Base-by-base conservation (phyloP, 371 early-diverging fungal species). In the Syncephalis plumigaleata region DNA sequence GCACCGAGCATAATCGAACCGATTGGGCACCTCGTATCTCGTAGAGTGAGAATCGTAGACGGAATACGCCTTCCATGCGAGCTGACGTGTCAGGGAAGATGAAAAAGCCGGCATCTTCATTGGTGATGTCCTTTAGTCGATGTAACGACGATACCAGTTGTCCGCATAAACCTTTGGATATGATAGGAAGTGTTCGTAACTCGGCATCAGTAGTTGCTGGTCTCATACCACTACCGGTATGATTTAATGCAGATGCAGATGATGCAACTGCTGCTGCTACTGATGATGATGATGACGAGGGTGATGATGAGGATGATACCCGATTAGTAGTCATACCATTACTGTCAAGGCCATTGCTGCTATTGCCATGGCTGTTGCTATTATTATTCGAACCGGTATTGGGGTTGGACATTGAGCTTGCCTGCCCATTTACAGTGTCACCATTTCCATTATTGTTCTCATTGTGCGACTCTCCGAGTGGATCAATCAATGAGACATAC, bases 21-120 rank as follows among this genome's bases (percentile, higher is more conserved):
- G 87, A 87, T 51, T 79, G 77, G 31, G 75, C 75, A 1, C 79
- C 31, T 7, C 31, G 31, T 4, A 56, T 49, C 57, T 92, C 91
- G 66, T 80, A 91, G 17, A 92, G 64, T 18, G 83, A 78, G 50
- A 94, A 79, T 57, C 86, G 86, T 15, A 95, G 65, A 4, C 90
- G 67, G 56, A 85, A 94, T 17, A 67, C 61, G 23, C 96, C 96
- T 52, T 94, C 92, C 58, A 84, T 74, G 36, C 93, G 66, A n/a
- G 90, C 85, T 1, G 86, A 85, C 46, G 94, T 61, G 56, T 95
- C 96, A 36, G 89, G 88, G 63, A 94, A 95, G 25, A 94, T 89
- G 69, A 93, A 93, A 60, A 90, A 91, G 0, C 86, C 91, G 43
- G 86, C 93, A 49, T 89, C 87, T 23, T 31, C 65, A 51, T 77